Conservation (phyloP, 371 early-diverging fungal species). For the Edhazardia aedis region DNA sequence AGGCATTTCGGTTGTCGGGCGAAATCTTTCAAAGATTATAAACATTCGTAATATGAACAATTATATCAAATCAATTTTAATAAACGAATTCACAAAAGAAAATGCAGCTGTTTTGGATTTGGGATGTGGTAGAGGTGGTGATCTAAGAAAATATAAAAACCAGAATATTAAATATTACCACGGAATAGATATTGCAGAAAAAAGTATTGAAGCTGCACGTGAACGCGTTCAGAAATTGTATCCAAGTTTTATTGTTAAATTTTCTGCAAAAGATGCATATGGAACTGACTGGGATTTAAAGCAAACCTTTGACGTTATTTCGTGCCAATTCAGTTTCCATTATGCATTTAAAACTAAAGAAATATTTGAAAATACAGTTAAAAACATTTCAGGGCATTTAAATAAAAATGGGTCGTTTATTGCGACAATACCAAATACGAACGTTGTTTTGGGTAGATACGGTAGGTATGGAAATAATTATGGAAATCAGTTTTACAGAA, state of each 20-base stretch:
- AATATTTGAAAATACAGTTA: conserved; percentile 19
- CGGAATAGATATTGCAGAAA: conserved; percentile 45
- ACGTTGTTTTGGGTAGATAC: conserved; percentile 32
- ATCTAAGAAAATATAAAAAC: conserved; percentile 31
- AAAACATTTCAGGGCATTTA: conserved; percentile 38
- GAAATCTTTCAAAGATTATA: conserved; percentile 29
- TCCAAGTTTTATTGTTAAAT: conserved; percentile 24
- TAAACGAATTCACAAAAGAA: conserved; percentile 19
- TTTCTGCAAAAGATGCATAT: conserved; percentile 26
- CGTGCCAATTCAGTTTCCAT: conserved; percentile 44
- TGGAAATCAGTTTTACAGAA: conserved; percentile 5
- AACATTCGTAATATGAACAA: conserved; percentile 43
- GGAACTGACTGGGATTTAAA: conserved; percentile 20
- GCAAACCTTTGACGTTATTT: conserved; percentile 34
- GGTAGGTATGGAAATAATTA: conserved; percentile 3
- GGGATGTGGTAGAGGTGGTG: conserved; percentile 48
- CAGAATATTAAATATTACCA: conserved; percentile 12
- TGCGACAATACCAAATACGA: conserved; percentile 33
- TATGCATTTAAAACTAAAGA: conserved; percentile 35
- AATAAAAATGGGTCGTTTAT: conserved; percentile 33
- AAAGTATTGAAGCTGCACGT: conserved; percentile 36
- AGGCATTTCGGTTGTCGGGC: background rate
- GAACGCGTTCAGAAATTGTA: conserved; percentile 2
- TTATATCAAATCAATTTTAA: conserved; percentile 39
- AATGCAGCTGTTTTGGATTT: conserved; percentile 31